Conservation (phyloP, 2,329 filamentous ascomycete genomes). For the Spiromastix sp. region DNA sequence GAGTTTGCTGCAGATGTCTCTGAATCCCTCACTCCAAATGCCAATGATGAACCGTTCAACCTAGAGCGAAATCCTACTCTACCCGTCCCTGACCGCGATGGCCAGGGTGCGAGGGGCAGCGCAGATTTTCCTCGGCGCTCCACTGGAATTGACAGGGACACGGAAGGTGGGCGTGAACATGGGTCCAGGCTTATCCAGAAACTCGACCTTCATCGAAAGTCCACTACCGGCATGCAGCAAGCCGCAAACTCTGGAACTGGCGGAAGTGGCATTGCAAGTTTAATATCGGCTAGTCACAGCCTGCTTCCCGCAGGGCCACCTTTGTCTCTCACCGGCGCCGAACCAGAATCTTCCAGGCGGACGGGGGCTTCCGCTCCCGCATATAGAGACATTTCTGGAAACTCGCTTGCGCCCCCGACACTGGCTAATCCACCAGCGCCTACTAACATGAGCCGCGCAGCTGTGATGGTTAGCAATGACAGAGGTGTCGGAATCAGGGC, state of each 20-base stretch:
- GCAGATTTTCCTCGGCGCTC: constrained; percentile 55
- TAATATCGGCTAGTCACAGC: constrained; percentile 77
- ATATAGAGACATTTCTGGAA: constrained; percentile 40
- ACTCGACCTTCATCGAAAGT: constrained; percentile 77
- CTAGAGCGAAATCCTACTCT: constrained; percentile 56
- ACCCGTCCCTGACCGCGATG: constrained; percentile 53
- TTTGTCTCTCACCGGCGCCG: constrained; percentile 27
- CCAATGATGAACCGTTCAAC: constrained; percentile 44
- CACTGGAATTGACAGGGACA: constrained; percentile 49
- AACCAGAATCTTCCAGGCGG: constrained; percentile 25
- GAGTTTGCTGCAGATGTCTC: constrained; percentile 78
- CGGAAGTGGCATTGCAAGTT: constrained; percentile 64
- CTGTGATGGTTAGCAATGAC: constrained; percentile 71
- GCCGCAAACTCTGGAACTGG: constrained; percentile 32
- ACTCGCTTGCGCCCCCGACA: constrained; percentile 68
- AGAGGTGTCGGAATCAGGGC: constrained; percentile 54
- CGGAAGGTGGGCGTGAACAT: constrained; percentile 68
- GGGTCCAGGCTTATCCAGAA: constrained; percentile 86
- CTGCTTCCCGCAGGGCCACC: constrained; percentile 56
- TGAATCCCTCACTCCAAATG: constrained; percentile 51
- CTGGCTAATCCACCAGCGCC: constrained; percentile 72
- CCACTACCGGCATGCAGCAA: constrained; percentile 45
- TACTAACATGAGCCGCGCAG: constrained; percentile 77
- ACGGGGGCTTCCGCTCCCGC: constrained; percentile 20
- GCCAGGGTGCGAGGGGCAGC: constrained; percentile 52